These are phyloP conservation scores for Murraya koenigii DNA, from an alignment of 345 rosid genomes.

Conservation along the genomic window DNA sequence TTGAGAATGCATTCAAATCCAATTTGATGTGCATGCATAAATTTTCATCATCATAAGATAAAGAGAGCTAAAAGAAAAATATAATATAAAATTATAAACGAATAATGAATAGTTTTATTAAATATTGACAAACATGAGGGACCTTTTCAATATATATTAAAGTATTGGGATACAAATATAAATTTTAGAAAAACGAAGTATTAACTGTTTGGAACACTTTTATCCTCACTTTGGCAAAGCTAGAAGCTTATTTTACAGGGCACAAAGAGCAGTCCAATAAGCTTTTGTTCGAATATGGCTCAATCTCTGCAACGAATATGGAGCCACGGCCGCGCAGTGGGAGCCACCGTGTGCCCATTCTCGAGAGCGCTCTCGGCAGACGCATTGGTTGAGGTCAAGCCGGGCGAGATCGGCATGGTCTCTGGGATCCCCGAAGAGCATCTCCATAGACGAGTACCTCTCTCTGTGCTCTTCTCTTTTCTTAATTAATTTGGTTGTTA, in stretches of 20 bases:
- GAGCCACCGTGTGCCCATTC: constrained; percentile 28
- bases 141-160: not conserved
- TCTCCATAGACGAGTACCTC: constrained; percentile 56
- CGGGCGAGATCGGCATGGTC: constrained; percentile 86
- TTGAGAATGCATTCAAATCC: no score
- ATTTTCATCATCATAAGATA: no score
- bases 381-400: constrained; percentile 70
- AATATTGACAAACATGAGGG: not conserved
- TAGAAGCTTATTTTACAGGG: not conserved
- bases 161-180: not conserved
- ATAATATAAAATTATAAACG: no score
- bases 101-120: not conserved
- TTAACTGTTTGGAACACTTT: not conserved
- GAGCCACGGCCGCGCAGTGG: constrained; percentile 30
- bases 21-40: no score
- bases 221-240: not conserved
- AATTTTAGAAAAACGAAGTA: not conserved
- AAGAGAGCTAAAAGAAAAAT: no score
- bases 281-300: constrained; percentile 43
- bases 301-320: constrained; percentile 47
- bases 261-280: not conserved
- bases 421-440: constrained; percentile 94
- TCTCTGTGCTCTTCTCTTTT: not conserved
- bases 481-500: not conserved
- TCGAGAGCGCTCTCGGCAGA: constrained; percentile 51